Base-by-base conservation (phyloP, 805 yeast genomes). In the Starmerella tilneyi region DNA sequence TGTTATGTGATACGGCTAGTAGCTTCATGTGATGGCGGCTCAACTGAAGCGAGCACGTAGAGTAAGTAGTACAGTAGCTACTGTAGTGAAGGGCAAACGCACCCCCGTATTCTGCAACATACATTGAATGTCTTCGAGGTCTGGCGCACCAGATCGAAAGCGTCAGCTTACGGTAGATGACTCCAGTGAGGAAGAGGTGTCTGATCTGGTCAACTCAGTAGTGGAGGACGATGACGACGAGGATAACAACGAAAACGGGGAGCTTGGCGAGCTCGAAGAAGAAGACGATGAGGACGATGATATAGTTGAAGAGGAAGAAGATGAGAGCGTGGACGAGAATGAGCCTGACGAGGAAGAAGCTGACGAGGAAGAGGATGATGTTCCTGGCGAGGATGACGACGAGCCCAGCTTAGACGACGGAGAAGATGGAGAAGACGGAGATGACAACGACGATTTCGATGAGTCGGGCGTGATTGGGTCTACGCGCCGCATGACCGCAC, bases 61-160 rank as follows among this genome's bases (percentile, higher is more conserved):
- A n/a, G n/a, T n/a, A n/a, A n/a, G n/a, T n/a, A n/a, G n/a, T n/a
- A n/a, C n/a, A n/a, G n/a, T n/a, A n/a, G n/a, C n/a, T n/a, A n/a
- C n/a, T n/a, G n/a, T n/a, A n/a, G n/a, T n/a, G 8, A 28, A 16
- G 31, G 31, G 16, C 31, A 5, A n/a, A n/a, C n/a, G n/a, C n/a
- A n/a, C n/a, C n/a, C n/a, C n/a, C n/a, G n/a, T n/a, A n/a, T n/a
- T n/a, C n/a, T n/a, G n/a, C n/a, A n/a, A 5, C 21, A 13, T n/a
- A 4, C n/a, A 22, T 21, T 12, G 15, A 36, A 36, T 36, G 40
- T 9, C 30, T 5, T 15, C 40, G 29, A 23, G 15, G 11, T 15
- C 30, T 5, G 17, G 12, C 63, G 60, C 32, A 63, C 38, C 38
- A 12, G 80, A 55, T 72, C 74, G 11, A 65, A 60, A 33, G 59